A percentile compares a stretch with the other conserved stretches of the same genome.
phyloP scores from a whole-genome alignment of 495 filamentous ascomycete species.

The Aspergillus ellipticus region DNA sequence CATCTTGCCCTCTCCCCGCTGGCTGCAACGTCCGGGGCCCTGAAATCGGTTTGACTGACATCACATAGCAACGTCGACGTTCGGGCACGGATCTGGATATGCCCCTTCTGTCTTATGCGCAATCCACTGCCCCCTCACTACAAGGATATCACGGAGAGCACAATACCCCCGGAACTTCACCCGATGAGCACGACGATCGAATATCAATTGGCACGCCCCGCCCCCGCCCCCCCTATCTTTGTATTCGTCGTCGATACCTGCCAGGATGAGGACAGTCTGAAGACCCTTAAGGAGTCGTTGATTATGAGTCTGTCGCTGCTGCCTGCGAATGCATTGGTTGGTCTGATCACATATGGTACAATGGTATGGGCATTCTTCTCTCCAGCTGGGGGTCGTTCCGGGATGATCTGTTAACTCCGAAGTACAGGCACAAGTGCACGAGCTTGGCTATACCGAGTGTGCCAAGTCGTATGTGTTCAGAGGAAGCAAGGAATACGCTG shows the following conservation, averaged over 20 bases:
- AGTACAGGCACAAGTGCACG: slow-evolving; percentile 84
- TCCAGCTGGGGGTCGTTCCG: neutral
- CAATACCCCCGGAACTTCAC: slow-evolving; percentile 93
- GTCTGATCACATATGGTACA: slow-evolving; percentile 92
- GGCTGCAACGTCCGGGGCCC: neutral
- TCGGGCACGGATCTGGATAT: slow-evolving; percentile 94
- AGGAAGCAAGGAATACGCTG: slow-evolving; percentile 93
- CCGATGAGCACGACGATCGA: slow-evolving; percentile 94
- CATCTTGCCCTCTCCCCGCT: slow-evolving; percentile 11
- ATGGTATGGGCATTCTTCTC: slow-evolving; percentile 61
- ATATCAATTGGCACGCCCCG: slow-evolving; percentile 89
- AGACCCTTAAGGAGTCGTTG: slow-evolving; percentile 91
- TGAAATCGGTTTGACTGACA: slow-evolving; percentile 20
- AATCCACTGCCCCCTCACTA: slow-evolving; percentile 96
- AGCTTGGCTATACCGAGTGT: slow-evolving; percentile 96
- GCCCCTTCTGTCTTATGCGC: slow-evolving; percentile 94
- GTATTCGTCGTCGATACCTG: slow-evolving; percentile 98
- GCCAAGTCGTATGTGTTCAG: slow-evolving; percentile 99
- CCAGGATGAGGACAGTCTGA: slow-evolving; percentile 96
- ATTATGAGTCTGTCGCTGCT: slow-evolving; percentile 96
- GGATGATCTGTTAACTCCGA: slow-evolving; percentile 25
- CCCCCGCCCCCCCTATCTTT: slow-evolving; percentile 92
- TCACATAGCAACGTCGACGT: slow-evolving; percentile 81
- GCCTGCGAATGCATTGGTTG: slow-evolving; percentile 89
- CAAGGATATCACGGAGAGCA: slow-evolving; percentile 94